phyloP scores from a whole-genome alignment of 176 grass and related monocot species.

The Oryza longistaminata region DNA sequence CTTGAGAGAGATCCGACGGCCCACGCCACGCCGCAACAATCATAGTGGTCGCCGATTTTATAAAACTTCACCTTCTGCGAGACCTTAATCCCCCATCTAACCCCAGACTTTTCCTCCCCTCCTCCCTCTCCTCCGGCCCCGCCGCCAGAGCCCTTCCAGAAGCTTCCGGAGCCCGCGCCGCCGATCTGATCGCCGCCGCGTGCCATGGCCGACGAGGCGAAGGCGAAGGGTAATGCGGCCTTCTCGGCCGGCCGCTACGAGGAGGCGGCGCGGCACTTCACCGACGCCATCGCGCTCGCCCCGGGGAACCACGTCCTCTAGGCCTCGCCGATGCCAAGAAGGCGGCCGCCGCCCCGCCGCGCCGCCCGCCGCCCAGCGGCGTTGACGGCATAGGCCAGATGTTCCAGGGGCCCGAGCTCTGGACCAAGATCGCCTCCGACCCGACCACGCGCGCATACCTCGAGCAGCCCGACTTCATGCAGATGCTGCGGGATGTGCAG shows the following conservation, averaged over 20 bases:
- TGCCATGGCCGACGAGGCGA: constrained; percentile 79
- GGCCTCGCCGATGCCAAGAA: constrained; percentile 73
- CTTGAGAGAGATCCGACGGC: constrained; percentile 33
- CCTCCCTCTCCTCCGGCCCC: neutral
- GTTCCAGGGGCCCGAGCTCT: constrained; percentile 94
- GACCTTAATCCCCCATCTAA: constrained; percentile 20
- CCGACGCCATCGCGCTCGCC: constrained; percentile 72
- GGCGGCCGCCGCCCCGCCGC: constrained; percentile 38
- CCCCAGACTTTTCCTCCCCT: neutral
- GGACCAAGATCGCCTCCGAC: constrained; percentile 85
- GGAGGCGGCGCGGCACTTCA: constrained; percentile 64
- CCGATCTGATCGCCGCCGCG: constrained; percentile 45
- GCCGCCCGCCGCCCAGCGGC: constrained; percentile 36
- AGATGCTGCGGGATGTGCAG: constrained; percentile 90
- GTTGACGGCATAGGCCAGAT: constrained; percentile 65
- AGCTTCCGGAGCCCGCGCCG: neutral
- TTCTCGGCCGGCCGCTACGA: constrained; percentile 67
- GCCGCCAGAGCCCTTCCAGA: constrained; percentile 17
- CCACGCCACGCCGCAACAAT: neutral
- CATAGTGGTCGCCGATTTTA: constrained; percentile 41
- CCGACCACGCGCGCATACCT: constrained; percentile 73
- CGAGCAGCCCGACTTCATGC: constrained; percentile 80
- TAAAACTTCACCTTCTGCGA: constrained; percentile 43
- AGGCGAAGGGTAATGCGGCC: constrained; percentile 76
- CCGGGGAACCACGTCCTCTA: constrained; percentile 82